Evolutionary conservation across 768 basidiomycete genomes (phyloP).

Genomic region (Grammothele lineata): DNA sequence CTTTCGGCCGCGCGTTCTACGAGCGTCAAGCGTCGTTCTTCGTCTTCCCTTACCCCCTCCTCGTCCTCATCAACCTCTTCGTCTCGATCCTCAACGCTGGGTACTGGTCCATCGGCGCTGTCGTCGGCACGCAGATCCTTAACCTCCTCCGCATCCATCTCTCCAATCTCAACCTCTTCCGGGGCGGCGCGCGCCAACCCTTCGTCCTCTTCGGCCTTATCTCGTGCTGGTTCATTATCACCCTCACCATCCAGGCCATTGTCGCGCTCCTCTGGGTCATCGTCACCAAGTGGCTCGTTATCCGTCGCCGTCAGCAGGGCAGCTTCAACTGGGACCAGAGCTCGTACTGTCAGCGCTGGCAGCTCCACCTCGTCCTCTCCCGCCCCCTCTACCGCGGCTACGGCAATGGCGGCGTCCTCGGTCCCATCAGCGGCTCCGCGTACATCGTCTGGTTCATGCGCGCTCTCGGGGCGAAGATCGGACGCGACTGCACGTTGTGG

Average conservation of each 20-base stretch:
- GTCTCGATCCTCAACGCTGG: conserved; percentile 35
- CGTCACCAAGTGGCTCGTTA: conserved; percentile 38
- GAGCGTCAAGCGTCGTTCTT: conserved; percentile 36
- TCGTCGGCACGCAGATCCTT: conserved; percentile 39
- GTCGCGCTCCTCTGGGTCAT: conserved; percentile 39
- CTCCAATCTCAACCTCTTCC: conserved; percentile 31
- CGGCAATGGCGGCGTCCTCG: conserved; percentile 39
- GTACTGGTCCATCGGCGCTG: conserved; percentile 41
- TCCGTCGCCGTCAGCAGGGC: conserved; percentile 38
- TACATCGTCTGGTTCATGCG: conserved; percentile 40
- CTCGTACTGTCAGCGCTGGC: conserved; percentile 46
- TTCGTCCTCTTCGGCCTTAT: conserved; percentile 38
- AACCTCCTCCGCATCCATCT: conserved; percentile 32
- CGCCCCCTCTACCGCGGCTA: conserved; percentile 37
- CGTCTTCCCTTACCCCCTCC: conserved; percentile 37
- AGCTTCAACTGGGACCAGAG: conserved; percentile 44
- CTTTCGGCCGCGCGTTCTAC: conserved; percentile 44
- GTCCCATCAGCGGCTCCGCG: conserved; percentile 36
- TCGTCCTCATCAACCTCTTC: conserved; percentile 35
- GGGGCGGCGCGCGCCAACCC: conserved; percentile 35
- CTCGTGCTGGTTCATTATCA: conserved; percentile 33
- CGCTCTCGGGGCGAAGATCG: conserved; percentile 43
- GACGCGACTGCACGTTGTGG: conserved; percentile 38
- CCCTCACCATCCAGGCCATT: conserved; percentile 36
- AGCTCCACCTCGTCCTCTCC: conserved; percentile 39